A percentile compares a stretch with the other conserved stretches of the same genome.
These are phyloP conservation scores for Lentinula aciculospora DNA, from an alignment of 768 basidiomycete species.

Conservation along the genomic window DNA sequence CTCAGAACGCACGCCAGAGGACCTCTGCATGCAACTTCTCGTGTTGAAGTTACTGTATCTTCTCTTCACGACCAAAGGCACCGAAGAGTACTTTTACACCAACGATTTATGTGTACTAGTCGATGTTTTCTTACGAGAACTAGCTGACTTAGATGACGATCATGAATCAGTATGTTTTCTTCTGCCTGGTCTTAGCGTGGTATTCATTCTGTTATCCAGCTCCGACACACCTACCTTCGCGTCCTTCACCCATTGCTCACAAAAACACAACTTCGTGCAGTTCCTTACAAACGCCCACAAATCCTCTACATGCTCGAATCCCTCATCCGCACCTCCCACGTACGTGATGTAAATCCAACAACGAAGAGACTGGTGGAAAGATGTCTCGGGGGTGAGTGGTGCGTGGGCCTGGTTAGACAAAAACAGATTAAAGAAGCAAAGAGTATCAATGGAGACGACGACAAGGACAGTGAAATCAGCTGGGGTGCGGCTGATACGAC, in stretches of 20 bases:
- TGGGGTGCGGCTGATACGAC: conserved; percentile 2
- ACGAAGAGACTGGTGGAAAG: conserved; percentile 90
- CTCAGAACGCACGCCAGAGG: conserved; percentile 80
- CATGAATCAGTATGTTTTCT: conserved; percentile 52
- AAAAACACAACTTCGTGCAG: conserved; percentile 81
- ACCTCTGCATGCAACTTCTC: conserved; percentile 89
- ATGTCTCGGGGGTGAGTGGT: conserved; percentile 86
- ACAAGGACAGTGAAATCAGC: conserved; percentile 7
- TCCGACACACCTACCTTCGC: conserved; percentile 95
- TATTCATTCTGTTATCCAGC: conserved; percentile 29
- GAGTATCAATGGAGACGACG: background rate
- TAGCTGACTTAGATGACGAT: conserved; percentile 47
- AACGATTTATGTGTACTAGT: conserved; percentile 95
- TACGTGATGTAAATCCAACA: conserved; percentile 81
- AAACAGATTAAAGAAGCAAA: background rate
- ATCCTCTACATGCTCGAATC: conserved; percentile 81
- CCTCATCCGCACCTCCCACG: conserved; percentile 63
- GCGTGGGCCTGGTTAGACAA: conserved; percentile 50
- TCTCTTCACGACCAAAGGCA: conserved; percentile 88
- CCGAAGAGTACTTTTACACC: conserved; percentile 95
- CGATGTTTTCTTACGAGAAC: conserved; percentile 94
- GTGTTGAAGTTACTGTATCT: conserved; percentile 93
- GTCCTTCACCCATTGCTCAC: conserved; percentile 93
- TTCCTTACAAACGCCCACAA: conserved; percentile 89
- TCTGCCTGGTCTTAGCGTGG: background rate